These are phyloP conservation scores for Chytriomyces confervae DNA, from an alignment of 192 early-diverging fungal genomes.

Conservation along the genomic window DNA sequence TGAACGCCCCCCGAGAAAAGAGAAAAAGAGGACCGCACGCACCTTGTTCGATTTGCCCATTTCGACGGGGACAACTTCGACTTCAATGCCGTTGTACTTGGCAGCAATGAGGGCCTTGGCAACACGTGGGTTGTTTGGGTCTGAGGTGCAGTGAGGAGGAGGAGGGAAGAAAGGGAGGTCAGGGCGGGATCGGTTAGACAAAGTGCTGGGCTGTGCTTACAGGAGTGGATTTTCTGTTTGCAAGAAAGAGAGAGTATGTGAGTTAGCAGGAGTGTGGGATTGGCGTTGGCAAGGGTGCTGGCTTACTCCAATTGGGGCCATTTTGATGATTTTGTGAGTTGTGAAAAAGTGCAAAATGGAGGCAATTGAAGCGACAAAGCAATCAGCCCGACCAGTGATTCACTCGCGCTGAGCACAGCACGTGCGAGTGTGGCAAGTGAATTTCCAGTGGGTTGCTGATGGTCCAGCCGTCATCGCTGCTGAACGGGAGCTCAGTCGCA, in stretches of 20 bases:
- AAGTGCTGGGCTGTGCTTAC: constrained; percentile 2
- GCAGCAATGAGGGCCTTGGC: constrained; percentile 77
- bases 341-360: not conserved
- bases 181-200: not conserved
- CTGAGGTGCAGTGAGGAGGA: not conserved
- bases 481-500: not conserved
- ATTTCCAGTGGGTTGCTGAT: too few species aligned
- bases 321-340: not conserved
- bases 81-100: constrained; percentile 76
- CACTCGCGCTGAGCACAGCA: too few species aligned
- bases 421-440: too few species aligned
- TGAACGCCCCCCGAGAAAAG: not conserved
- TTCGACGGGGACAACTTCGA: constrained; percentile 66
- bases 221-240: constrained; percentile 29
- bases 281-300: not conserved
- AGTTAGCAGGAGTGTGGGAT: not conserved
- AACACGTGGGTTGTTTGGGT: constrained; percentile 76
- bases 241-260: not conserved
- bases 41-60: constrained; percentile 74
- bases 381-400: too few species aligned
- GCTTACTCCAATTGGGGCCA: constrained; percentile 33
- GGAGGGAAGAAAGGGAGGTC: not conserved
- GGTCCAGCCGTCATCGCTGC: not conserved
- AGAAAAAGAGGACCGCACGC: not conserved
- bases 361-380: not conserved